Evolutionary conservation across 495 filamentous ascomycete genomes (phyloP).

Genomic region (Saxophila tyrrhenica): DNA sequence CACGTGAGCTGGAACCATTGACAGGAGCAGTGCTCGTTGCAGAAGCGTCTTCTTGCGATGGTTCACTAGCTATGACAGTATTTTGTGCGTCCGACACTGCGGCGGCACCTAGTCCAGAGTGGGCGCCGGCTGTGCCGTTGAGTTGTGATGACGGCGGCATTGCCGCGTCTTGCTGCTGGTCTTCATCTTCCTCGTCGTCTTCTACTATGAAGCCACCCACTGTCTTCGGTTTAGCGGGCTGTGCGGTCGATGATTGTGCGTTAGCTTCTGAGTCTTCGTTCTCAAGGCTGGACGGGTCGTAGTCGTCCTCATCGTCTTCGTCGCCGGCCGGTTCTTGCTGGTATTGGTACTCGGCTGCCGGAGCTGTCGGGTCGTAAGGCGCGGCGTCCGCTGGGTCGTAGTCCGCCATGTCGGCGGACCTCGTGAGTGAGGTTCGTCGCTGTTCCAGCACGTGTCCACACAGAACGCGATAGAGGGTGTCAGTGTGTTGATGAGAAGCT

Average conservation of each 20-base stretch:
- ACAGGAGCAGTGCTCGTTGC: conserved; percentile 47
- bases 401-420: conserved; percentile 5
- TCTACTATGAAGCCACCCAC: conserved; percentile 73
- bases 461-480: neutral
- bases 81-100: conserved; percentile 11
- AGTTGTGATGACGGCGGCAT: conserved; percentile 6
- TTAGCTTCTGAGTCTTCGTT: neutral
- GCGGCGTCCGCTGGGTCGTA: conserved; percentile 12
- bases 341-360: neutral
- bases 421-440: neutral
- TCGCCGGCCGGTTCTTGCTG: conserved; percentile 10
- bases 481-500: neutral
- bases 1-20: conserved; percentile 49
- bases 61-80: conserved; percentile 20
- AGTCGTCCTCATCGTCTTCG: conserved; percentile 30
- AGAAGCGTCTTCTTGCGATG: conserved; percentile 28
- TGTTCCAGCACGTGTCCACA: neutral
- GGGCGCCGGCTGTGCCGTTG: conserved; percentile 9
- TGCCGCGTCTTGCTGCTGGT: conserved; percentile 14
- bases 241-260: conserved; percentile 3
- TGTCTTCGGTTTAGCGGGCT: conserved; percentile 41
- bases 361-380: neutral
- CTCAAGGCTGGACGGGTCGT: conserved; percentile 27
- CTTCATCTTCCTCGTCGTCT: conserved; percentile 44
- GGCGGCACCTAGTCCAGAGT: conserved; percentile 7